A percentile compares a stretch with the other conserved stretches of the same genome.
These are phyloP conservation scores for Fonsecaea pedrosoi DNA, from an alignment of 2,329 filamentous ascomycete genomes.

Conservation along the genomic window DNA sequence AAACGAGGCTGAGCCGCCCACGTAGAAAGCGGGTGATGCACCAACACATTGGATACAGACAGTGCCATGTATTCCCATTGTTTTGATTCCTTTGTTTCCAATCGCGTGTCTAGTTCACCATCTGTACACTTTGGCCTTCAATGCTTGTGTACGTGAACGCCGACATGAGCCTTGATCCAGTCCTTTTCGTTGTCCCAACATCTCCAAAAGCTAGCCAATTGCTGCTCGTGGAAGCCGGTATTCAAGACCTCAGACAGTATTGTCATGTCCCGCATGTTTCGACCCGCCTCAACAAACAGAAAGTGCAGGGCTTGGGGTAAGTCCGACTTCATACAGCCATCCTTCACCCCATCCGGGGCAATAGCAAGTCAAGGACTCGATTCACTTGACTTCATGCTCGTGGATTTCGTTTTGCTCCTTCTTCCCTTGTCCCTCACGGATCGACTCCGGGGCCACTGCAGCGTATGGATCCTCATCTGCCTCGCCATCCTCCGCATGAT, in stretches of 20 bases:
- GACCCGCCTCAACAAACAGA: not conserved
- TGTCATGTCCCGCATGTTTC: not conserved
- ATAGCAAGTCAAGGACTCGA: not conserved
- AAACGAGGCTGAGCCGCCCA: too few relatives aligned
- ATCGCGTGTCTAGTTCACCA: not conserved
- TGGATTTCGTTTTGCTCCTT: constrained; percentile 21
- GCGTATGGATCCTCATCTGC: constrained; percentile 35
- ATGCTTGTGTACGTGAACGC: not conserved
- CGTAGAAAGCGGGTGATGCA: too few relatives aligned
- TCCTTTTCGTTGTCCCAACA: not conserved
- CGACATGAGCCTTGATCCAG: not conserved
- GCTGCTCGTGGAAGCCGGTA: not conserved
- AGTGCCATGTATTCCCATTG: not conserved
- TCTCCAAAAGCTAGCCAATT: not conserved
- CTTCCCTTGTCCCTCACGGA: constrained; percentile 31
- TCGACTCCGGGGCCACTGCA: constrained; percentile 34
- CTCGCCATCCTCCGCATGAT: not conserved
- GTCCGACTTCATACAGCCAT: constrained; percentile 1
- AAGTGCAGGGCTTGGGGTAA: not conserved
- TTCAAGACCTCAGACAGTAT: not conserved
- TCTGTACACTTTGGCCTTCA: not conserved
- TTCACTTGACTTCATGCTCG: constrained; percentile 28
- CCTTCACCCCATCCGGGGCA: not conserved
- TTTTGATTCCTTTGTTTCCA: not conserved
- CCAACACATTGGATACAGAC: not conserved